Conservation (phyloP, 1,284 basidiomycete genomes). For the Leccinum ponderosum region DNA sequence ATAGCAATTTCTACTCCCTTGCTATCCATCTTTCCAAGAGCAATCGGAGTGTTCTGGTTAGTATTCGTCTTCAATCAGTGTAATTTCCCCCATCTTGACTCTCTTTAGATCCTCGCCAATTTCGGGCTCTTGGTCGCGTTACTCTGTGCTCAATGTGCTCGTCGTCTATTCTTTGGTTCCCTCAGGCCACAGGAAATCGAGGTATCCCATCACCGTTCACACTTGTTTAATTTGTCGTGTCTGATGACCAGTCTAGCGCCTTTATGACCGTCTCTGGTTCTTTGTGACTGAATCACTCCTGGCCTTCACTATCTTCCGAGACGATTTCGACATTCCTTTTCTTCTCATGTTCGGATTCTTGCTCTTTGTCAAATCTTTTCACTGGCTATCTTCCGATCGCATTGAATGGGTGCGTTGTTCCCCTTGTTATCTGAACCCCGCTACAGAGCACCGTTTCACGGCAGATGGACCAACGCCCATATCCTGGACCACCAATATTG, state of each 20-base stretch:
- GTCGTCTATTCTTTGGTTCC: conserved; percentile 90
- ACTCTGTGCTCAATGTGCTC: conserved; percentile 74
- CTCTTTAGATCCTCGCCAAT: conserved; percentile 86
- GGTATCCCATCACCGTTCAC: conserved; percentile 46
- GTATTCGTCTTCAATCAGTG: conserved; percentile 25
- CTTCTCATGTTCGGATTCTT: conserved; percentile 91
- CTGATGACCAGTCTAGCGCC: conserved; percentile 53
- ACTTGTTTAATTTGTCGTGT: conserved; percentile 1
- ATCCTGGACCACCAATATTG: conserved; percentile 76
- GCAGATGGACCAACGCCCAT: conserved; percentile 95
- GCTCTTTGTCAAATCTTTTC: conserved; percentile 95
- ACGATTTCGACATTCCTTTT: conserved; percentile 92
- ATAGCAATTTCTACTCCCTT: conserved; percentile 94
- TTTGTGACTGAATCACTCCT: conserved; percentile 95
- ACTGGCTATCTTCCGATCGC: conserved; percentile 94
- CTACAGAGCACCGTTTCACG: conserved; percentile 1
- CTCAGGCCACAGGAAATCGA: conserved; percentile 91
- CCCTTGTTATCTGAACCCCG: conserved; percentile 1
- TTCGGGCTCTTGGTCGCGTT: conserved; percentile 83
- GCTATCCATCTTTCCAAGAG: conserved; percentile 92
- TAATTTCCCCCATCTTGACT: background rate
- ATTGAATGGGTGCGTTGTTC: conserved; percentile 84
- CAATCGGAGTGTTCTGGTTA: conserved; percentile 84
- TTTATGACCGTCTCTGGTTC: conserved; percentile 97
- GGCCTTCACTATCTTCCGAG: conserved; percentile 95